Evolutionary conservation across 2,329 filamentous ascomycete species (phyloP), one percentile per base, ranked within the genome.

Genomic region (Escovopsis sp.): DNA sequence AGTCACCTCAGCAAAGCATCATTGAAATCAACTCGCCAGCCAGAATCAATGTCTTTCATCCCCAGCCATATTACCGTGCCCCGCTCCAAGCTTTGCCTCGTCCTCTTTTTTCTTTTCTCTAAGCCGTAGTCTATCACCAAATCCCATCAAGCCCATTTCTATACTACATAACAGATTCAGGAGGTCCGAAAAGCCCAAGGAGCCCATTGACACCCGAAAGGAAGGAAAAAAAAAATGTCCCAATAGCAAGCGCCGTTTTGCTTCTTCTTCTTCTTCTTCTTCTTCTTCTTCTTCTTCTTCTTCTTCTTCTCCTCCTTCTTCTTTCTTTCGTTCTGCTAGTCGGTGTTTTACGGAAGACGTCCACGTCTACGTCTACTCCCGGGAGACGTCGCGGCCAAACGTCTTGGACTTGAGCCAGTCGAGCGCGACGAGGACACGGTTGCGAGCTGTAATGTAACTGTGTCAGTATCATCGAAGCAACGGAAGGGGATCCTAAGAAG

Each of bases 351-450:
- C 27, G 11, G 27, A 8, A 11, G 27, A 11, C 8, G 27, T 30
- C 11, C 9, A 6, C 27, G 27, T 30, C 11, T 30, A 6, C 27
- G 27, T 50, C 60, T 78, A 88, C 66, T 89, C 84, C 55, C 84
- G 75, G 36, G 84, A 89, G 40, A 96, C 85, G 57, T 98, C 91
- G 61, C 91, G 87, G 47, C 91, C 91, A 58, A 98, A 98, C 46
- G 91, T 68, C 71, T 93, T 94, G 53, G 88, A 87, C 75, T 98
- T 98, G 62, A 89, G 63, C 91, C 91, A 98, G 67, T 98, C 91
- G 56, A 94, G 71, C 50, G 85, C 68, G 53, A 98, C 91, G 40
- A 98, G 75, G 53, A 96, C 76, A 60, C 91, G 81, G 71, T 98
- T 98, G 54, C 91, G 86, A 47, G 85, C 85, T 93, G 49, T 37